Evolutionary conservation across 495 filamentous ascomycete species (phyloP).

Genomic region (Margaritispora aquatica): DNA sequence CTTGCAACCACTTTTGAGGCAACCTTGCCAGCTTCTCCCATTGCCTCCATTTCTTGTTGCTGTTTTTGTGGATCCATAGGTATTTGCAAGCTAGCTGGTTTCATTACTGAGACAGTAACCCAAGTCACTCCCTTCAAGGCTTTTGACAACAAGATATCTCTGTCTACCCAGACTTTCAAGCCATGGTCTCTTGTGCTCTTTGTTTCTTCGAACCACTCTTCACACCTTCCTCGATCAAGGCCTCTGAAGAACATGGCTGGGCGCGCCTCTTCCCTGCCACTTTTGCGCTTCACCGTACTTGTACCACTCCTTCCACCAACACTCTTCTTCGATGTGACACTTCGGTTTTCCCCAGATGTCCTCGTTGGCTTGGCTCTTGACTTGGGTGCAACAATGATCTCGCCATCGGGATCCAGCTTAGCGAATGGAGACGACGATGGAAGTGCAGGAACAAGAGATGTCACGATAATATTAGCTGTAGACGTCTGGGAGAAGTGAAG

Average conservation of each 20-base stretch:
- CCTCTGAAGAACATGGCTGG: conserved; percentile 70
- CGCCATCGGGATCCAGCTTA: conserved; percentile 87
- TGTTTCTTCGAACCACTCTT: conserved; percentile 66
- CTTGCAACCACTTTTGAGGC: conserved; percentile 70
- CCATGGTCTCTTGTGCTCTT: conserved; percentile 50
- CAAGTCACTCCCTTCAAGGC: conserved; percentile 67
- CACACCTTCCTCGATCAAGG: conserved; percentile 57
- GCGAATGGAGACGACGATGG: conserved; percentile 69
- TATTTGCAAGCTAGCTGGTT: conserved; percentile 69
- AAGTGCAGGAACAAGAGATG: conserved; percentile 68
- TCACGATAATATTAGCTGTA: conserved; percentile 83
- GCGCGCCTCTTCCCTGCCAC: conserved; percentile 50
- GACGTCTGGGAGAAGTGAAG: conserved; percentile 93
- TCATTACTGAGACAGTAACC: conserved; percentile 70
- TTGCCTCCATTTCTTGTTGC: conserved; percentile 49
- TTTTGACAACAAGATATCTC: conserved; percentile 59
- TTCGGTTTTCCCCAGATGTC: conserved; percentile 53
- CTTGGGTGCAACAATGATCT: conserved; percentile 96
- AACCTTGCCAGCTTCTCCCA: conserved; percentile 49
- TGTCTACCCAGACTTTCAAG: conserved; percentile 77
- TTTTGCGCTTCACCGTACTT: conserved; percentile 59
- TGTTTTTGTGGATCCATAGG: conserved; percentile 70
- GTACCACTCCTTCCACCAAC: conserved; percentile 61
- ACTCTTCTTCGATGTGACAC: conserved; percentile 66
- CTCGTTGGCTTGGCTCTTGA: conserved; percentile 40